Evolutionary conservation across 306 rosid species (phyloP).

Genomic region (Prosopis cineraria): DNA sequence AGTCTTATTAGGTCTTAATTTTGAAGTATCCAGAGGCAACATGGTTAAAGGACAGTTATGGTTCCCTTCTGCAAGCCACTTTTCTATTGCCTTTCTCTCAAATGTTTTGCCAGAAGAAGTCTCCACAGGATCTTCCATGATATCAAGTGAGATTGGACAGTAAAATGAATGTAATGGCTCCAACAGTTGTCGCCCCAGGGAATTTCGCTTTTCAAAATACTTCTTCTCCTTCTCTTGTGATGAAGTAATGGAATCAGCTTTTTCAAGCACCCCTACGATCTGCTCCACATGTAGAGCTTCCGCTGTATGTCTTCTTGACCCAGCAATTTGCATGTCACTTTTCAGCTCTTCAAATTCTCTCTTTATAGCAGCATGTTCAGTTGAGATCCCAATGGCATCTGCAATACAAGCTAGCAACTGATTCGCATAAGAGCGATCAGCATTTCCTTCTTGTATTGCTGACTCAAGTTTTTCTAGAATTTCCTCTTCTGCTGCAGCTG

Average conservation of each 20-base stretch:
- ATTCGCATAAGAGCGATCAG: constrained; percentile 33
- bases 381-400: constrained; percentile 53
- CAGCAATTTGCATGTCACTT: constrained; percentile 47
- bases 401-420: constrained; percentile 45
- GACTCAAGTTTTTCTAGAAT: constrained; percentile 48
- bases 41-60: constrained; percentile 58
- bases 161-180: constrained; percentile 53
- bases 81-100: constrained; percentile 69
- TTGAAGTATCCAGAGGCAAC: constrained; percentile 48
- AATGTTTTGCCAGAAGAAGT: constrained; percentile 62
- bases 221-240: constrained; percentile 44
- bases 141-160: constrained; percentile 52
- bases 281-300: constrained; percentile 57
- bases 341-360: constrained; percentile 52
- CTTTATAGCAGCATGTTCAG: constrained; percentile 42
- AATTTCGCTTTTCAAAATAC: constrained; percentile 49
- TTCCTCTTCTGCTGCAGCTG: constrained; percentile 43
- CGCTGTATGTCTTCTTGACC: constrained; percentile 38
- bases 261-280: constrained; percentile 48
- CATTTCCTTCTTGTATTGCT: constrained; percentile 45
- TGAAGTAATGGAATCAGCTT: constrained; percentile 46
- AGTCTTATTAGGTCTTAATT: constrained; percentile 64
- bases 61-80: constrained; percentile 67
- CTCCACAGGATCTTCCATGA: constrained; percentile 86
- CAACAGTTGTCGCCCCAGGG: constrained; percentile 53